Evolutionary conservation across 495 filamentous ascomycete genomes (phyloP), one percentile per base, ranked within the genome.

Genomic region (Ramalina peruviana): DNA sequence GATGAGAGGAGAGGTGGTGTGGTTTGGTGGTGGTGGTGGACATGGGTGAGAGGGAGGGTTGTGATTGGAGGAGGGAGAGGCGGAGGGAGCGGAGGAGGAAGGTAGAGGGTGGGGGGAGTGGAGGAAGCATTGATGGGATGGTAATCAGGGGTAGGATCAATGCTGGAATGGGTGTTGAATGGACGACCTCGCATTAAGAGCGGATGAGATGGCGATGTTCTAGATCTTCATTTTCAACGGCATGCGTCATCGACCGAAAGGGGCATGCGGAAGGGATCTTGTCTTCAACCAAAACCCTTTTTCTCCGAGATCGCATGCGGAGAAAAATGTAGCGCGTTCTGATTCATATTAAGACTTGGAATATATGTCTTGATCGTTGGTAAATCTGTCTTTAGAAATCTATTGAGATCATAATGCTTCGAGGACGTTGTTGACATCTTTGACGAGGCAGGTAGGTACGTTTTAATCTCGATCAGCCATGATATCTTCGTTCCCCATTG

Each of bases 71-170:
- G 27, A 48, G 21, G 27, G 20, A 48, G 7, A 36, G 26, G 45
- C 13, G 16, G 43, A 54, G 40, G 9, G 39, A 36, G 40, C 45
- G 39, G 40, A 49, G 45, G 39, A 48, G 51, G 21, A 19, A 9
- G 17, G 40, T 13, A 10, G 40, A 19, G 17, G 40, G 40, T 12
- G 36, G 13, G 10, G 38, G 20, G 21, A 23, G 45, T 17, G 51
- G 46, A 41, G 50, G 12, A 1, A 0, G 10, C 50, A 52, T 53
- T 42, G 40, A 42, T 12, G 40, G 21, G 40, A 13, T 42, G 6
- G 13, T 12, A n/a, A n/a, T 42, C n/a, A 45, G 5, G 21, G 26
- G 21, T 15, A 9, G 19, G 19, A 45, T n/a, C 21, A 27, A n/a
- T 25, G 42, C 20, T 45, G 42, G 42, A 25, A 45, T 19, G 21